These are phyloP conservation scores for Tricladium varicosporioides DNA, from an alignment of 2,329 filamentous ascomycete genomes.

Conservation along the genomic window DNA sequence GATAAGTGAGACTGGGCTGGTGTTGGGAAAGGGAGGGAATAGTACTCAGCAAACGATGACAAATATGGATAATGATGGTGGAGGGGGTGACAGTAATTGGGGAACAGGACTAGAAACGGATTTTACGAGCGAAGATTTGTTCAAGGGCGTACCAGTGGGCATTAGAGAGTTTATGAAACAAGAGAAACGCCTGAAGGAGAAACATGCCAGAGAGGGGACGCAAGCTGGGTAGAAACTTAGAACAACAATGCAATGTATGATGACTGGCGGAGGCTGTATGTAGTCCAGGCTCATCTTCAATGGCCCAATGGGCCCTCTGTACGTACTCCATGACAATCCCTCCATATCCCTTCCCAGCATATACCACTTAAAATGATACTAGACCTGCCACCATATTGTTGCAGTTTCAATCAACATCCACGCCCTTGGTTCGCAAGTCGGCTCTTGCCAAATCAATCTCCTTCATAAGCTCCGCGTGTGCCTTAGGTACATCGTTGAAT, in stretches of 20 bases:
- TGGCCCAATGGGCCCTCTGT: neutral
- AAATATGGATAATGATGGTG: slow-evolving; percentile 79
- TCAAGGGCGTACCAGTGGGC: slow-evolving; percentile 80
- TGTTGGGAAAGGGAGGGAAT: slow-evolving; percentile 25
- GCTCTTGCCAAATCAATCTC: slow-evolving; percentile 77
- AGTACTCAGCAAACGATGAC: slow-evolving; percentile 42
- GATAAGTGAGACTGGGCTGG: slow-evolving; percentile 33
- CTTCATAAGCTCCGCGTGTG: slow-evolving; percentile 82
- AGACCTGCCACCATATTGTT: no score
- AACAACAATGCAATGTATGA: neutral
- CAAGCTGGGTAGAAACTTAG: neutral
- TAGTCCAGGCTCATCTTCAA: neutral
- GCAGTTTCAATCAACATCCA: slow-evolving; percentile 47
- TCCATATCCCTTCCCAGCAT: neutral
- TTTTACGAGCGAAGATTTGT: slow-evolving; percentile 65
- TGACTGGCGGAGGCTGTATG: neutral
- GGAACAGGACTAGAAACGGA: slow-evolving; percentile 41
- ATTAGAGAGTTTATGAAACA: slow-evolving; percentile 97
- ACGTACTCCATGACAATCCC: neutral
- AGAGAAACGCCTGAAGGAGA: slow-evolving; percentile 84
- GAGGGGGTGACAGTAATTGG: slow-evolving; percentile 72
- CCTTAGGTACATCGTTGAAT: slow-evolving; percentile 93
- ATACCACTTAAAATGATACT: neutral
- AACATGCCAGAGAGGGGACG: slow-evolving; percentile 56
- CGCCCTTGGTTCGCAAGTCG: slow-evolving; percentile 71